Evolutionary conservation across 2,329 filamentous ascomycete species (phyloP).

Genomic region (Exophiala spinifera): DNA sequence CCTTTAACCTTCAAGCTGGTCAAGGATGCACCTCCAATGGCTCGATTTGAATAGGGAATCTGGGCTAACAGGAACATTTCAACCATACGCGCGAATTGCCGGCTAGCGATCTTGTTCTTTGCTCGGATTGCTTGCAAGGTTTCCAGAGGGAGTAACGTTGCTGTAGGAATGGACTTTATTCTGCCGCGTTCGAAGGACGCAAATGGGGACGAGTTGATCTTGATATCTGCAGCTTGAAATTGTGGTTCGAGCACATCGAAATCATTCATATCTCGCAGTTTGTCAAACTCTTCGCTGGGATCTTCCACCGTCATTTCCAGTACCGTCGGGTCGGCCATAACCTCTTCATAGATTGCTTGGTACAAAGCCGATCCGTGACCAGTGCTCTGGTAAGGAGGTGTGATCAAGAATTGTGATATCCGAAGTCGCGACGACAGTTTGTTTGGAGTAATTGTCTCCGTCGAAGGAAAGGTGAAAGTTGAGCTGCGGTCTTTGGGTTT

Average conservation of each 20-base stretch:
- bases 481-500: conserved; percentile 36
- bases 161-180: conserved; percentile 46
- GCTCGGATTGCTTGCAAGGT: conserved; percentile 50
- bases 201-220: conserved; percentile 42
- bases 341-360: conserved; percentile 69
- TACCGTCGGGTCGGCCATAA: conserved; percentile 65
- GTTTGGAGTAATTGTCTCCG: conserved; percentile 47
- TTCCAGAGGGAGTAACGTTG: conserved; percentile 52
- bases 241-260: conserved; percentile 54
- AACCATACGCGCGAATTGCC: conserved; percentile 60
- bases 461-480: conserved; percentile 41
- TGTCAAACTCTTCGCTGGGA: conserved; percentile 70
- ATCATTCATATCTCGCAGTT: conserved; percentile 62
- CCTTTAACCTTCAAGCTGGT: conserved; percentile 50
- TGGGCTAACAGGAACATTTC: conserved; percentile 61
- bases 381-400: conserved; percentile 79
- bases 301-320: conserved; percentile 90
- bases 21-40: conserved; percentile 49
- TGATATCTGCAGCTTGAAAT: conserved; percentile 47
- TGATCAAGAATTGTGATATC: conserved; percentile 88
- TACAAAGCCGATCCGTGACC: conserved; percentile 81
- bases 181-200: conserved; percentile 34
- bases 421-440: conserved; percentile 73
- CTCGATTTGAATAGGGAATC: conserved; percentile 51
- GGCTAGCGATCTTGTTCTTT: conserved; percentile 56